Percentiles rank a stretch among this genome's conserved stretches.
These are phyloP conservation scores for Microcera coccophila DNA, from an alignment of 2,329 filamentous ascomycete genomes.

Conservation along the genomic window DNA sequence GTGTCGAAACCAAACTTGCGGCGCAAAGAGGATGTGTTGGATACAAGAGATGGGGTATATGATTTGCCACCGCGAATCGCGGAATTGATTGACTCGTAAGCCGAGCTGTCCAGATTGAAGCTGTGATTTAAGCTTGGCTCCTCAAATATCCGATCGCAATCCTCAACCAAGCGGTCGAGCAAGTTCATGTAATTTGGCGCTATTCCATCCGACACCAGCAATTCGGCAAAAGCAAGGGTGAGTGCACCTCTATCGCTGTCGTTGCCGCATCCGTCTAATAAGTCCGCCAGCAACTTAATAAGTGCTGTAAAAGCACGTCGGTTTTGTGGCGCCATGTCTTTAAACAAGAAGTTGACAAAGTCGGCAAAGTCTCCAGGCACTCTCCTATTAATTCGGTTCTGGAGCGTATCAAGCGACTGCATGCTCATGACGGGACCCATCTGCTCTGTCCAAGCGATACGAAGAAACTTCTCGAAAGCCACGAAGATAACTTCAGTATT, in stretches of 20 bases:
- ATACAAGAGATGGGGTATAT: slow-evolving; percentile 71
- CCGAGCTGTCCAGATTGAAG: slow-evolving; percentile 36
- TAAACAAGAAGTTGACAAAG: slow-evolving; percentile 61
- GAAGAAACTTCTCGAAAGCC: slow-evolving; percentile 89
- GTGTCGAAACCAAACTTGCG: slow-evolving; percentile 79
- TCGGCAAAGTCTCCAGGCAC: slow-evolving; percentile 70
- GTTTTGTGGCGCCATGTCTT: slow-evolving; percentile 66
- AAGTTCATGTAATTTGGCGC: slow-evolving; percentile 83
- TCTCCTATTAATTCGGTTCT: slow-evolving; percentile 60
- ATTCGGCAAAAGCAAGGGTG: slow-evolving; percentile 82
- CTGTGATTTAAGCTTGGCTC: slow-evolving; percentile 47
- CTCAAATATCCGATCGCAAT: slow-evolving; percentile 85
- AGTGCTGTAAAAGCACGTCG: slow-evolving; percentile 76
- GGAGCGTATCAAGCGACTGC: slow-evolving; percentile 68
- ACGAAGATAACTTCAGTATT: slow-evolving; percentile 82
- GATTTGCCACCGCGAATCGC: slow-evolving; percentile 54
- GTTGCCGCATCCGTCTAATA: slow-evolving; percentile 85
- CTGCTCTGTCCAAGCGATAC: slow-evolving; percentile 80
- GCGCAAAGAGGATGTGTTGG: slow-evolving; percentile 80
- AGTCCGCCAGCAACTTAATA: slow-evolving; percentile 79
- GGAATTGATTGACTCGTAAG: slow-evolving; percentile 58
- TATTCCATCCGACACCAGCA: slow-evolving; percentile 73
- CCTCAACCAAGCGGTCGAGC: slow-evolving; percentile 82
- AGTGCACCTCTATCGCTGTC: slow-evolving; percentile 86
- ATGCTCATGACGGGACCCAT: slow-evolving; percentile 80